Percentiles rank a stretch among this genome's conserved stretches.
phyloP scores from a whole-genome alignment of 140 eudicot species.

The Ambrosia hybrid region DNA sequence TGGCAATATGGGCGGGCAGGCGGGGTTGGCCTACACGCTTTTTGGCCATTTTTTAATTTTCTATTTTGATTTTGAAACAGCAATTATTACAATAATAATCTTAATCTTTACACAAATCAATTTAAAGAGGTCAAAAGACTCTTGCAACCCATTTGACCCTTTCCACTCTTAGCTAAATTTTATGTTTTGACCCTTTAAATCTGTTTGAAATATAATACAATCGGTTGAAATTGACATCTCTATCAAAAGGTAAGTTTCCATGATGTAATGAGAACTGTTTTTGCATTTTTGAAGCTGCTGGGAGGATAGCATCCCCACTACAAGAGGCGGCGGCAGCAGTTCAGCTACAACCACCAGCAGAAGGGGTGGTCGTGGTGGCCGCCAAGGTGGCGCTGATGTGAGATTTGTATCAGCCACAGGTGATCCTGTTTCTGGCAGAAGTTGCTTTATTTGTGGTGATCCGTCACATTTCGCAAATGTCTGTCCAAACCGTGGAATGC shows the following conservation, averaged over 20 bases:
- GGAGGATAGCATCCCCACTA: conserved; percentile 62
- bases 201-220: neutral
- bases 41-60: neutral
- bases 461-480: conserved; percentile 92
- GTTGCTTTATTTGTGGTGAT: conserved; percentile 91
- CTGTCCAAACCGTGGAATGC: conserved; percentile 81
- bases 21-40: neutral
- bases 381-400: conserved; percentile 39
- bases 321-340: conserved; percentile 44
- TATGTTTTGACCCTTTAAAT: neutral
- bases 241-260: neutral
- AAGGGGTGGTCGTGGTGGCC: conserved; percentile 56
- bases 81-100: neutral
- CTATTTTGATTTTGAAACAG: neutral
- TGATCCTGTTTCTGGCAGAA: conserved; percentile 75
- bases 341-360: conserved; percentile 37
- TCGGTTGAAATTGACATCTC: neutral
- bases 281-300: conserved; percentile 52
- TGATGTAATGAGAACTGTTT: neutral
- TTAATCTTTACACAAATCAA: neutral
- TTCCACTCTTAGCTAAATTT: neutral
- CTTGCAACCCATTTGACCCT: neutral
- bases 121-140: neutral
- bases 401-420: conserved; percentile 94
- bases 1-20: neutral